Base-by-base conservation (phyloP, 2,329 filamentous ascomycete genomes). In the Fusarium subtropicale region DNA sequence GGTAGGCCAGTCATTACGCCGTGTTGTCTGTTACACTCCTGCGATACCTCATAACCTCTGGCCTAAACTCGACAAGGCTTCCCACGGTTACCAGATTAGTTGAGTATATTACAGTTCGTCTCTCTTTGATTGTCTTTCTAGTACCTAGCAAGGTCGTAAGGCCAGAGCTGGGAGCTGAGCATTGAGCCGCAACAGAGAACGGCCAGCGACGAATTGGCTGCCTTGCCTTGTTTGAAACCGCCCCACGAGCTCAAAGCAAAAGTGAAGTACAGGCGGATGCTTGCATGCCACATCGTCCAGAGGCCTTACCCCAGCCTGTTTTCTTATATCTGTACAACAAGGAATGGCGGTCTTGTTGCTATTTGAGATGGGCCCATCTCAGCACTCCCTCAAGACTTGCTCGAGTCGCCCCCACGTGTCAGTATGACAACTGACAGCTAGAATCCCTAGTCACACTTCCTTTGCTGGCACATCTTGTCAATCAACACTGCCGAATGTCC, bases 251-350 rank as follows among this genome's bases (percentile, higher is more conserved):
- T 66, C 64, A 68, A 63, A 59, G 62, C 58, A 60, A 59, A 63
- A 64, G 47, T 66, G 66, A 69, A 64, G 71, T 61, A 66, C 71
- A 65, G 53, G 54, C 73, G 73, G 73, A 42, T 74, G 56, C 62
- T 64, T 75, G 73, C 73, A 75, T 75, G 42, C 46, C 56, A 60
- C 68, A 72, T 72, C 66, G 57, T 66, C 63, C 64, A 73, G 66
- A 64, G 58, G 60, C 56, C 46, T 64, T 63, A 62, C 70, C 71
- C 66, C 65, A 64, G 71, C 60, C 66, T 47, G 59, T 65, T 67
- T 64, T 41, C 60, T 72, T 57, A 74, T 58, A 61, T 56, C 53
- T 63, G 71, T 71, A 66, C 69, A 68, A 75, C 71, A 67, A 67
- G 52, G 63, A 57, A 56, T 48, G 55, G 41, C 54, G 64, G 62